Evolutionary conservation across 2,329 filamentous ascomycete species (phyloP), one percentile per base, ranked within the genome.

Genomic region (Botrytis elliptica): DNA sequence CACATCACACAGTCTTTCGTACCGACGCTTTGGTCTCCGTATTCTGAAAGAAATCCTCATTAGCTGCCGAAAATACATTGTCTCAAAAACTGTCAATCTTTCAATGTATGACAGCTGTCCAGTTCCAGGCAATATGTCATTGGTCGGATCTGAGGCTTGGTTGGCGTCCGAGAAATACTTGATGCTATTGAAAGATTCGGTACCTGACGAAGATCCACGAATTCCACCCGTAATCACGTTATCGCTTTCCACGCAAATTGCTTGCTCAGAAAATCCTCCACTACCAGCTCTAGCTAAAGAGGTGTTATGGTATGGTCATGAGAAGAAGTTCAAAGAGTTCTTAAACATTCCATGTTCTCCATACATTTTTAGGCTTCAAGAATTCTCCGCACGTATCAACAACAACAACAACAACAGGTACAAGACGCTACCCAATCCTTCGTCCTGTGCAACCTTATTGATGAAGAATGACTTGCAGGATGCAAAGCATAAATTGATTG

Each of bases 201-300:
- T 68, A 9, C 65, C 49, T 10, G 65, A 57, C 40, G 25, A 68
- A 68, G 49, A 55, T 25, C 16, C 36, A 14, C 29, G 3, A n/a
- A 57, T 57, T 25, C 9, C 49, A 6, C 20, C 6, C 12, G 36
- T 14, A 12, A 57, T 38, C 6, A 16, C 49, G 42, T 29, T 16
- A 42, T 42, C 36, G 25, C 36, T 29, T 33, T 20, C 36, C 18
- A 42, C 25, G 6, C 65, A 42, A 38, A 18, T 3, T 57, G 0
- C 46, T 42, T n/a, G 9, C 36, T 57, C 38, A 18, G 25, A 12
- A 33, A 42, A 68, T 4, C 36, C 65, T 9, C 65, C 65, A 22
- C 49, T 68, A 3, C 65, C 65, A 42, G 49, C 65, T 68, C 36
- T 57, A 25, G 65, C 49, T 12, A 33, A 42, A 42, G 65, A 68